Conservation (phyloP, 2,329 filamentous ascomycete genomes). For the Trematosphaeria pertusa region DNA sequence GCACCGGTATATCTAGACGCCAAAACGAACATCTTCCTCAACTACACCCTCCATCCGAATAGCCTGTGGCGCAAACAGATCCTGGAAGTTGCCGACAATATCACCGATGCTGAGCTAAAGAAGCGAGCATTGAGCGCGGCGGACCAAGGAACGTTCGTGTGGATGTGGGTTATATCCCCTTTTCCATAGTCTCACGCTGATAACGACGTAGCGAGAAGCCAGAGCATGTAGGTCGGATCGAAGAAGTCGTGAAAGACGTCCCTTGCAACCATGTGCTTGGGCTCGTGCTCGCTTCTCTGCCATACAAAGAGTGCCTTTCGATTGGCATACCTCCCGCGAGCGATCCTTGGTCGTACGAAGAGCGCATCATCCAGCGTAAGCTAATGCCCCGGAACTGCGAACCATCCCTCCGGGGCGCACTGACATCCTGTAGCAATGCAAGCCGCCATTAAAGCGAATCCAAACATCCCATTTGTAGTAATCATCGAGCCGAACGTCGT, state of each 20-base stretch:
- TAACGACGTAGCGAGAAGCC: constrained; percentile 52
- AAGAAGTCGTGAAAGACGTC: constrained; percentile 54
- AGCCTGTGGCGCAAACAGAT: constrained; percentile 57
- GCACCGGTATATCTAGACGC: constrained; percentile 8
- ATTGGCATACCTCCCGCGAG: constrained; percentile 64
- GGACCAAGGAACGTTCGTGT: constrained; percentile 56
- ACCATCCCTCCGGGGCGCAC: background rate
- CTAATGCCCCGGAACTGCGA: background rate
- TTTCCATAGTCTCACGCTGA: constrained; percentile 20
- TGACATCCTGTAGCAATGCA: constrained; percentile 48
- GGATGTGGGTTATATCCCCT: constrained; percentile 48
- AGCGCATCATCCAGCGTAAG: constrained; percentile 53
- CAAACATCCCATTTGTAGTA: constrained; percentile 30
- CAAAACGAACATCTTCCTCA: constrained; percentile 13
- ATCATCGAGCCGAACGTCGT: constrained; percentile 64
- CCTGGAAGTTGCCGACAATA: constrained; percentile 63
- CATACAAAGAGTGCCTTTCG: constrained; percentile 65
- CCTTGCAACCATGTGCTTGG: constrained; percentile 55
- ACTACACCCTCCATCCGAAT: constrained; percentile 54
- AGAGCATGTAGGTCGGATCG: constrained; percentile 51
- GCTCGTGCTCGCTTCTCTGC: constrained; percentile 66
- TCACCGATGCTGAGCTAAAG: constrained; percentile 52
- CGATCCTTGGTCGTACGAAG: constrained; percentile 54
- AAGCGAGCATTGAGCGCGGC: constrained; percentile 53
- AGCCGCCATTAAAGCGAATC: constrained; percentile 57